Conservation (phyloP, 2,329 filamentous ascomycete species). For the Parastagonospora avenae region DNA sequence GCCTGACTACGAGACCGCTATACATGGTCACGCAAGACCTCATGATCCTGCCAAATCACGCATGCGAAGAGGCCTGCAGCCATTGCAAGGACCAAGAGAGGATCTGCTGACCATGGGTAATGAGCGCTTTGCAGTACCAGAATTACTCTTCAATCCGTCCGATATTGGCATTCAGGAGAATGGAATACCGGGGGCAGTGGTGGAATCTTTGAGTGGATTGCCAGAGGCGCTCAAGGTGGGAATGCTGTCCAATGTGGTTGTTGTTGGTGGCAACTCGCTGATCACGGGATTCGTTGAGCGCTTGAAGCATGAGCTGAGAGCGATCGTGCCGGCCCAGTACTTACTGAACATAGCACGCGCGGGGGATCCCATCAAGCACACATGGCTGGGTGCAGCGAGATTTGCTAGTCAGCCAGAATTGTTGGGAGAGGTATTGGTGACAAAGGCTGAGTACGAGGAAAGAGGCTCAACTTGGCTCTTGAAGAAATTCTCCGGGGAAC, state of each 20-base stretch:
- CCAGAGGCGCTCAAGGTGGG: constrained; percentile 85
- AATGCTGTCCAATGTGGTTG: constrained; percentile 82
- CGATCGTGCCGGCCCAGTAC: constrained; percentile 48
- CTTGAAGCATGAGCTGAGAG: constrained; percentile 73
- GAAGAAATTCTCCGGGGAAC: constrained; percentile 65
- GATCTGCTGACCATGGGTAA: constrained; percentile 87
- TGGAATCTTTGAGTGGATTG: constrained; percentile 75
- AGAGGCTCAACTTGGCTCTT: constrained; percentile 75
- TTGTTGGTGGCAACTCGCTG: constrained; percentile 83
- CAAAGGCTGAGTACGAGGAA: constrained; percentile 88
- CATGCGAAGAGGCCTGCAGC: constrained; percentile 56
- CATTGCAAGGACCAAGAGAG: constrained; percentile 61
- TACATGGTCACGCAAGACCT: constrained; percentile 73
- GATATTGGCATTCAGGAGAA: constrained; percentile 86
- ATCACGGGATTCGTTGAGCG: constrained; percentile 83
- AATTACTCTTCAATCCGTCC: constrained; percentile 83
- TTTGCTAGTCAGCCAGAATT: constrained; percentile 71
- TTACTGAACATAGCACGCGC: constrained; percentile 49
- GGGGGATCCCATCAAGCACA: constrained; percentile 80
- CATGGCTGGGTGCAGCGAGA: constrained; percentile 83
- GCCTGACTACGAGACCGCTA: constrained; percentile 72
- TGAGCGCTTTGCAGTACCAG: constrained; percentile 88
- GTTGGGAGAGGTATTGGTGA: constrained; percentile 73
- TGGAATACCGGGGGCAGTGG: constrained; percentile 80
- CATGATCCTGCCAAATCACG: constrained; percentile 72